Conservation (phyloP, 805 yeast species). For the Kodamaea kakaduensis region DNA sequence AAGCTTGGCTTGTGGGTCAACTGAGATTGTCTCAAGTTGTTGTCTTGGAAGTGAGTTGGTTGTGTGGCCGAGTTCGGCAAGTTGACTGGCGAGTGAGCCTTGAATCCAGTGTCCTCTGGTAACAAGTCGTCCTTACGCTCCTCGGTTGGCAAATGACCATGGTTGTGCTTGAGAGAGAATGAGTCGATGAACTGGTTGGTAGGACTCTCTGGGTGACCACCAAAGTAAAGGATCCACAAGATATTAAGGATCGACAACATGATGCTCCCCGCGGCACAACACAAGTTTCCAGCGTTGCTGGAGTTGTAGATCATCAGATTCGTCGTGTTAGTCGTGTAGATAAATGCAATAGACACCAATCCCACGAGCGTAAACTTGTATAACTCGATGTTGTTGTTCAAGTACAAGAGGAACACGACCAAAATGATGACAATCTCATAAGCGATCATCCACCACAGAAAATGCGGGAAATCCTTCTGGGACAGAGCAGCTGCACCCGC, state of each 20-base stretch:
- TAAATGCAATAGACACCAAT: conserved; percentile 63
- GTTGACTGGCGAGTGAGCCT: conserved; percentile 19
- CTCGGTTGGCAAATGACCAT: conserved; percentile 29
- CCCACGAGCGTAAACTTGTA: conserved; percentile 61
- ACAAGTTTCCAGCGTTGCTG: conserved; percentile 59
- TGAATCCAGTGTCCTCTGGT: conserved; percentile 19
- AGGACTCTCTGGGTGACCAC: conserved; percentile 88
- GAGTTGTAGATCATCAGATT: conserved; percentile 70
- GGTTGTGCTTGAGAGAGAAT: conserved; percentile 52
- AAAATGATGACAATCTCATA: conserved; percentile 64
- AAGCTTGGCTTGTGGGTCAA: conserved; percentile 13
- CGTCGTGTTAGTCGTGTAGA: conserved; percentile 81
- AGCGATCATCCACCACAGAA: conserved; percentile 96
- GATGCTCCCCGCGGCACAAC: conserved; percentile 92
- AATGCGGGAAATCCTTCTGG: conserved; percentile 57
- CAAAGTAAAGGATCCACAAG: conserved; percentile 84
- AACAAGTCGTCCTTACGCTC: conserved; percentile 16
- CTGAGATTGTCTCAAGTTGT: conserved; percentile 35
- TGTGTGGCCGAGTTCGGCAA: conserved; percentile 11
- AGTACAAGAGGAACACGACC: conserved; percentile 49
- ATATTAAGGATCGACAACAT: conserved; percentile 76
- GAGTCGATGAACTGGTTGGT: conserved; percentile 81
- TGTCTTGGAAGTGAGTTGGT: conserved; percentile 22
- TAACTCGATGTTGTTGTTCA: conserved; percentile 59
- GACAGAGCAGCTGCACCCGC: conserved; percentile 67